phyloP scores from a whole-genome alignment of 768 basidiomycete species.

The Mycena indigotica region DNA sequence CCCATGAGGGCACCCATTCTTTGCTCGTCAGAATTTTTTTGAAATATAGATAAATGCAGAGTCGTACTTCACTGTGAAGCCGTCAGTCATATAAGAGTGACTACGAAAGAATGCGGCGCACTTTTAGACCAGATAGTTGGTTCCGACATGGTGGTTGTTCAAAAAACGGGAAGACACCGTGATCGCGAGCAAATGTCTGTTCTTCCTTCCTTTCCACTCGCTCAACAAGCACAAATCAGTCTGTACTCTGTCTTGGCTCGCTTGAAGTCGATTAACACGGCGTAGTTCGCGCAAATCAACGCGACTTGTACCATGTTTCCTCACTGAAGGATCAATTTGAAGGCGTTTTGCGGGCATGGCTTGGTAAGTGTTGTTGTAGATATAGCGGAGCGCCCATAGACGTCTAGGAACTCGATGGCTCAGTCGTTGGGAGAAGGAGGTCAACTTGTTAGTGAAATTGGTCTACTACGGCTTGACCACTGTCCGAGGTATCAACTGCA shows the following conservation, averaged over 20 bases:
- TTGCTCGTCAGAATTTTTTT: slow-evolving; percentile 6
- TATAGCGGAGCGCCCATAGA: slow-evolving; percentile 4
- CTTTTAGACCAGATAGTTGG: slow-evolving; percentile 79
- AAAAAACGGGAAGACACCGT: slow-evolving; percentile 19
- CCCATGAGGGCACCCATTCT: slow-evolving; percentile 95
- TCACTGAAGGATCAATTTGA: slow-evolving; percentile 77
- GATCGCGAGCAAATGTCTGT: slow-evolving; percentile 20
- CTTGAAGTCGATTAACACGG: slow-evolving; percentile 13
- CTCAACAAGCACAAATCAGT: slow-evolving; percentile 90
- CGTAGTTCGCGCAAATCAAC: slow-evolving; percentile 81
- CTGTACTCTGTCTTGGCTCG: slow-evolving; percentile 33
- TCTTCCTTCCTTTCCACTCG: slow-evolving; percentile 61
- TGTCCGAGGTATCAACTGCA: slow-evolving; percentile 58
- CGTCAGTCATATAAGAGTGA: slow-evolving; percentile 3
- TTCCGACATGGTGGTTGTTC: slow-evolving; percentile 40
- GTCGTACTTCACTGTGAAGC: slow-evolving; percentile 59
- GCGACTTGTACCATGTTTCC: slow-evolving; percentile 78
- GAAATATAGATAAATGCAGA: not conserved
- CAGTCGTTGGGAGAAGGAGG: slow-evolving; percentile 77
- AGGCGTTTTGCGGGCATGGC: slow-evolving; percentile 71
- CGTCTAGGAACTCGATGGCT: slow-evolving; percentile 76
- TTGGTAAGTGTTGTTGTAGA: slow-evolving; percentile 50
- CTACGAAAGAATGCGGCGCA: slow-evolving; percentile 36
- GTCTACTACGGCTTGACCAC: slow-evolving; percentile 75
- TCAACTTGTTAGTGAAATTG: slow-evolving; percentile 68